phyloP scores from a whole-genome alignment of 345 rosid genomes.

The Brassica rapa region DNA sequence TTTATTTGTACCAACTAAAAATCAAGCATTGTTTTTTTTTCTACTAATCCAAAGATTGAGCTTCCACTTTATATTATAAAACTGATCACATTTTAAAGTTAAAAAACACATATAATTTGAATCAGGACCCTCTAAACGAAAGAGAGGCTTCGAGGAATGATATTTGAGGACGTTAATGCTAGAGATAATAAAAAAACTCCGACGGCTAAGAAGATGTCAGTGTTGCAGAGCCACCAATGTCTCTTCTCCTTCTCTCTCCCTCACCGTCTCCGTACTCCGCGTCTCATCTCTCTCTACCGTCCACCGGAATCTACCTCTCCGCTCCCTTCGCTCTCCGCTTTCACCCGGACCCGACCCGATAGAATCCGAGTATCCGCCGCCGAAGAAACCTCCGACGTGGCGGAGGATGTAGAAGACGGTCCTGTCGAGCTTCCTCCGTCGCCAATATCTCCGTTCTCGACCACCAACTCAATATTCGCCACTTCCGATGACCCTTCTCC shows the following conservation, averaged over 20 bases:
- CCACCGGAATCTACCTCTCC: conserved; percentile 25
- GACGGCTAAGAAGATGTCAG: conserved; percentile 34
- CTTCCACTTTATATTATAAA: background rate
- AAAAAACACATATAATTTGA: background rate
- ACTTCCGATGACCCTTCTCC: conserved; percentile 74
- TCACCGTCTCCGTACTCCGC: conserved; percentile 27
- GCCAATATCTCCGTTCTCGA: conserved; percentile 29
- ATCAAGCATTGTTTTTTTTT: background rate
- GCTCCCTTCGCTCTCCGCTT: conserved; percentile 23
- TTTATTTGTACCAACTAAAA: background rate
- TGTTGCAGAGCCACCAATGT: conserved; percentile 51
- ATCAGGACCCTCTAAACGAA: background rate
- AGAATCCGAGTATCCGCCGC: conserved; percentile 44
- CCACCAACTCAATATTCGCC: conserved; percentile 61
- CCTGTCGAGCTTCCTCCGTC: conserved; percentile 67
- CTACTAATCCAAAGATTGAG: background rate
- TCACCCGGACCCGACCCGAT: conserved; percentile 36
- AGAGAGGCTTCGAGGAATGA: conserved; percentile 23
- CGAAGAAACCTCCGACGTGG: conserved; percentile 7
- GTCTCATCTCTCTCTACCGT: conserved; percentile 29
- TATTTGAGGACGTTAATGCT: conserved; percentile 31
- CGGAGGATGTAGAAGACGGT: conserved; percentile 53
- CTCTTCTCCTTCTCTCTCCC: conserved; percentile 39
- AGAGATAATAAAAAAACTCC: conserved; percentile 13
- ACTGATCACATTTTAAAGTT: background rate